phyloP scores from a whole-genome alignment of 2,329 filamentous ascomycete species.

The Neopestalotiopsis sp. region DNA sequence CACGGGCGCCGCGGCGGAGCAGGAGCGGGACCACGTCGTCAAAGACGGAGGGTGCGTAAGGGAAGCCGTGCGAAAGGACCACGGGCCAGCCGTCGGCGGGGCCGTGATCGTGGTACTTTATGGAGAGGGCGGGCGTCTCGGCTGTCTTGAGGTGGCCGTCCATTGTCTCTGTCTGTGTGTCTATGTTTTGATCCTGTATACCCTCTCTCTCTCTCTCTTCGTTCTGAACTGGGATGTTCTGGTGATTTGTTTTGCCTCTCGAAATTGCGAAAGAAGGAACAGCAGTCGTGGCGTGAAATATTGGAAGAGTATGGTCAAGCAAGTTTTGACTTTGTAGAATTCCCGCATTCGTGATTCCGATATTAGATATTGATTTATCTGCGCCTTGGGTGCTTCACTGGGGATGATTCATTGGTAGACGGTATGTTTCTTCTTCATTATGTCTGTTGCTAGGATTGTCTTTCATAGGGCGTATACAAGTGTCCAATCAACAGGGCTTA shows the following conservation, averaged over 20 bases:
- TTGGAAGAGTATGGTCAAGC: no score
- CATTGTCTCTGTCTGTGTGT: neutral
- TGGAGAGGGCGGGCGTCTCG: constrained; percentile 18
- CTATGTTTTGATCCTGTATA: no score
- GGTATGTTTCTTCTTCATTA: no score
- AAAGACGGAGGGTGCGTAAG: constrained; percentile 33
- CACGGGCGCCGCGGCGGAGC: constrained; percentile 26
- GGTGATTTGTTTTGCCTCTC: no score
- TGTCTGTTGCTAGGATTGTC: neutral
- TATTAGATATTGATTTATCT: no score
- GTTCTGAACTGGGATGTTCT: no score
- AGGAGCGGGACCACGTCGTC: constrained; percentile 30
- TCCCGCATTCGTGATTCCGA: no score
- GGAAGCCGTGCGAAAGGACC: constrained; percentile 34
- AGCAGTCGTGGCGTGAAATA: neutral
- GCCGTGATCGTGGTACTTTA: constrained; percentile 28
- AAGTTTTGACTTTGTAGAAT: no score
- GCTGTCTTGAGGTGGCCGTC: neutral
- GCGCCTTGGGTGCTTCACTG: no score
- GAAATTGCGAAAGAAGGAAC: neutral
- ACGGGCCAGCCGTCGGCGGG: constrained; percentile 25
- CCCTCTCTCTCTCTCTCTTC: no score
- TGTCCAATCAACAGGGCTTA: neutral
- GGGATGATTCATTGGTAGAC: no score
- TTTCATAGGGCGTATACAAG: neutral